Evolutionary conservation across 352 stramenopile genomes (phyloP), one percentile per base, ranked within the genome.

Genomic region (Pelagophyceae sp.): DNA sequence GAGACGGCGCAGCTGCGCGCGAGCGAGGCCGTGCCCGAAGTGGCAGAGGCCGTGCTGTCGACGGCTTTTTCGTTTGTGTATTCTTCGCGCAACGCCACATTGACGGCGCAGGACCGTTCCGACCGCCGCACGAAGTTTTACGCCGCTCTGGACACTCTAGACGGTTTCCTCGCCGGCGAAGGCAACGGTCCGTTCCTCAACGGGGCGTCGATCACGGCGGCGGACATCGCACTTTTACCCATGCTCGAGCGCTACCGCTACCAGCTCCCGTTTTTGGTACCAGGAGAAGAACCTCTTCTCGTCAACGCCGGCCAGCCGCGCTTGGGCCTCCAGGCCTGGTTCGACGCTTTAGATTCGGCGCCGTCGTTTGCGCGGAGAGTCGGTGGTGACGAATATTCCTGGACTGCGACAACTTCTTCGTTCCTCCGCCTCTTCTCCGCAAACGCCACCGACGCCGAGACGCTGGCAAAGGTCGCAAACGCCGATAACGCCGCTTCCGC

Each of bases 351-450:
- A 45, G 81, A 84, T 38, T 40, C 60, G 32, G 77, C 69, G 54
- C 31, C 64, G 58, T 45, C 78, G 29, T 84, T 82, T 70, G 29
- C 31, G 38, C 64, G 71, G n/a, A 27, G 79, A 1, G 76, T 82
- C 29, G 51, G 33, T 11, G 81, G 81, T 3, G 81, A 84, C 70
- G 61, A 81, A 32, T 82, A 83, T 32, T 80, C 72, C 29, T 84
- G 81, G 81, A 79, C 77, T 19, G 77, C 81, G 1, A 74, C 69
- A 23, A 81, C 61, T 0, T 72, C 58, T 3, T 65, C 77, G 19
- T 84, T 84, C 72, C 38, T 82, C 2, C 72, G 77, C 31, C 79
- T 82, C 50, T 84, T 84, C 74, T 58, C 64, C 27, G 71, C 72
- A 0, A 76, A 76, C 0, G 79, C 75, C 31, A 78, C 61, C 6